Base-by-base conservation (phyloP, 352 stramenopile genomes). In the Globisporangium apiculatum region DNA sequence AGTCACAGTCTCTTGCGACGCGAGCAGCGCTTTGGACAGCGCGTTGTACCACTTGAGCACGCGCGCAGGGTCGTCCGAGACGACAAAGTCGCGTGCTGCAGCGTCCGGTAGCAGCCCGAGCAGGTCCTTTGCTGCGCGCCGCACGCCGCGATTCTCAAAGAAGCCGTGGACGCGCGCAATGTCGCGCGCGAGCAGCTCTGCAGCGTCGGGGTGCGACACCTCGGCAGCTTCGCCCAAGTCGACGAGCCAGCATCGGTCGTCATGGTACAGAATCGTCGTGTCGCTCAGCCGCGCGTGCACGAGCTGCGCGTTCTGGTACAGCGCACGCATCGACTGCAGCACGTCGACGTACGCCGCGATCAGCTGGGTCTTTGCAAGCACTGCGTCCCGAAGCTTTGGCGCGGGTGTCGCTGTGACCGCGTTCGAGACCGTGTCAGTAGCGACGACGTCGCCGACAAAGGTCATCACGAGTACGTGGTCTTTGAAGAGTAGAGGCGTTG, bases 211-310 rank as follows among this genome's bases (percentile, higher is more conserved):
- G 43, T 95, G 86, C 14, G 68, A 57, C 41, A 58, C 48, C 51
- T 95, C 79, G 12, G 94, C 79, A 10, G 87, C 77, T 48, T 91
- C 78, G 0, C 78, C 80, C 58, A 97, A 91, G 64, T 95, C 89
- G 59, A 94, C 94, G 45, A 97, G 79, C 81, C 61, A 96, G 60
- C 65, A 76, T 53, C 58, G 77, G 35, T 64, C 72, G 48, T 72
- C 76, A 64, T 68, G 69, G 31, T 87, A 80, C 18, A 96, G 67
- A 42, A 97, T 82, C 57, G 84, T 96, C 57, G 77, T 84, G 54
- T 80, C 67, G 36, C 51, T 75, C 40, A 89, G 55, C 0, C 52
- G 60, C 35, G 72, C 69, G 57, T 87, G 76, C 18, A 89, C 75
- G 47, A 89, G 63, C n/a, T 81, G 70, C 48, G 72, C 76, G 17